These are phyloP conservation scores for Plectosphaerella plurivora DNA, from an alignment of 2,329 filamentous ascomycete species.

Conservation along the genomic window DNA sequence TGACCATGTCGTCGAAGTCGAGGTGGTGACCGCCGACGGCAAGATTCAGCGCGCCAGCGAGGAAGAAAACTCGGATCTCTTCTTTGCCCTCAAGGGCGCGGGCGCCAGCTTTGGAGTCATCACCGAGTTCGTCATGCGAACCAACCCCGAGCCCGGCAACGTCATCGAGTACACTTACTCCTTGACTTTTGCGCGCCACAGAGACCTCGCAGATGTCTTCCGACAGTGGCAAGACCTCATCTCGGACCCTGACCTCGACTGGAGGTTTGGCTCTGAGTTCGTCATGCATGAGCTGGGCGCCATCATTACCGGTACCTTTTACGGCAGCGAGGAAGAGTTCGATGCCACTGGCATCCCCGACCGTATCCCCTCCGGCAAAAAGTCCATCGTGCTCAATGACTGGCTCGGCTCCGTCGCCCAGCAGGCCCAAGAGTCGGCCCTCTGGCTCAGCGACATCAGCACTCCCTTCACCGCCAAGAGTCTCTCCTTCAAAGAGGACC, in stretches of 20 bases:
- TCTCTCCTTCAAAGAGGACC: conserved; percentile 44
- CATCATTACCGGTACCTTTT: conserved; percentile 57
- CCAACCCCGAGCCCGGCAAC: conserved; percentile 49
- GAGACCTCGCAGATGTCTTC: conserved; percentile 44
- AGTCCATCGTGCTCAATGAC: conserved; percentile 46
- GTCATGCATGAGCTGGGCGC: conserved; percentile 48
- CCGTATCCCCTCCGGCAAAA: conserved; percentile 37
- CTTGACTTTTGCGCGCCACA: conserved; percentile 42
- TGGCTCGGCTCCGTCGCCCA: conserved; percentile 58
- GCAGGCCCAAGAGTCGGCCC: conserved; percentile 42
- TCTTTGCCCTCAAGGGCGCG: conserved; percentile 53
- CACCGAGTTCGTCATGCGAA: conserved; percentile 52
- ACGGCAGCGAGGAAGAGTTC: conserved; percentile 54
- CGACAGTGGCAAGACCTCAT: conserved; percentile 55
- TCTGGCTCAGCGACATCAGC: conserved; percentile 42
- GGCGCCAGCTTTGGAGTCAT: conserved; percentile 53
- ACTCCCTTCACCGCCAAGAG: conserved; percentile 54
- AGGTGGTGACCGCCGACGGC: conserved; percentile 55
- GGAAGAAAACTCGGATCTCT: conserved; percentile 45
- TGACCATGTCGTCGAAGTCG: conserved; percentile 50
- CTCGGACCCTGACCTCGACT: conserved; percentile 48
- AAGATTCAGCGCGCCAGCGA: conserved; percentile 41
- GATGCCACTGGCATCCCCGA: conserved; percentile 42
- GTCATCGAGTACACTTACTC: conserved; percentile 56
- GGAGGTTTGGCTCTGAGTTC: conserved; percentile 54